phyloP scores from a whole-genome alignment of 257 asterid species.

The Solanum acaule region DNA sequence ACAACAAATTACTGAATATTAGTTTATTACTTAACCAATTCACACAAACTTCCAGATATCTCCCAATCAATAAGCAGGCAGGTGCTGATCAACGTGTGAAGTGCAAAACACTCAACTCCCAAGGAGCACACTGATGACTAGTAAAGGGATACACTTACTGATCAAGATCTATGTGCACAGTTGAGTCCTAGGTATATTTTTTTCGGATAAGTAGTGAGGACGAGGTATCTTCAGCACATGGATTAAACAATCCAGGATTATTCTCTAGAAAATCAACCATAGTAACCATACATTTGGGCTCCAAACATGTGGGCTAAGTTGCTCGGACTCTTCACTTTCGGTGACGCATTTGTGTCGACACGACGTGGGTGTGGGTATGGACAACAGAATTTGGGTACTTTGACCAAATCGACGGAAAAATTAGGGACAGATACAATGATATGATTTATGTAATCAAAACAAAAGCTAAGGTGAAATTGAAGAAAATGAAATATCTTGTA shows the following conservation, averaged over 20 bases:
- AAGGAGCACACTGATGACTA: not conserved
- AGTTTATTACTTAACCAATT: not conserved
- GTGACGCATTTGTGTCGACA: not conserved
- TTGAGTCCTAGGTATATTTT: not conserved
- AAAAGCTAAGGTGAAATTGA: not conserved
- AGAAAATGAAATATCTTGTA: not conserved
- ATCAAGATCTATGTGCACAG: not conserved
- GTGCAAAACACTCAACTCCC: not conserved
- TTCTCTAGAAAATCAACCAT: not conserved
- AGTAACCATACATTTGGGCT: not conserved
- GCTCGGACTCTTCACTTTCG: not conserved
- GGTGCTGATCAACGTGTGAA: not conserved
- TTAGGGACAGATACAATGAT: not conserved
- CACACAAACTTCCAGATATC: not conserved
- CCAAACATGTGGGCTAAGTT: not conserved
- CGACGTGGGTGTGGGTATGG: not conserved
- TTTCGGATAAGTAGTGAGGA: not conserved
- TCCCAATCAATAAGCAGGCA: not conserved
- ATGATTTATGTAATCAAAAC: not conserved
- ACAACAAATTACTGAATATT: not conserved
- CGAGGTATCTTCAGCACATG: not conserved
- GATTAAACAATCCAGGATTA: not conserved
- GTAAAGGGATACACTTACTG: not conserved
- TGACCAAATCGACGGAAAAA: not conserved
- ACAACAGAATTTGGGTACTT: not conserved